phyloP scores from a whole-genome alignment of 2,329 filamentous ascomycete species.

The Ophiostoma himal-ulmi region DNA sequence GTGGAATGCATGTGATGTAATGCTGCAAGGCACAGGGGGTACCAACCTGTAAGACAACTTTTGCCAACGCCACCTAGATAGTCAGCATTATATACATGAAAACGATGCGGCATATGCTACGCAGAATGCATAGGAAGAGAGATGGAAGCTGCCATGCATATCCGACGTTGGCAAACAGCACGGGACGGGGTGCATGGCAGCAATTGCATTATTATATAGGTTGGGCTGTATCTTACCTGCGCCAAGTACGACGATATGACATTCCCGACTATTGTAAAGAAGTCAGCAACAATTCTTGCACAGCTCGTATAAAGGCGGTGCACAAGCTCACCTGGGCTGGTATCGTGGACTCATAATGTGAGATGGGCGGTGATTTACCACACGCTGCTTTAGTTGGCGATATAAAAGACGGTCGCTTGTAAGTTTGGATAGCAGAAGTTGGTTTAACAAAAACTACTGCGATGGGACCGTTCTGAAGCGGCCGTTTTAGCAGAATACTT shows the following conservation, averaged over 20 bases:
- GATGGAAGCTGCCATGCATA: slow-evolving; percentile 11
- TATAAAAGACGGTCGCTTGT: background rate
- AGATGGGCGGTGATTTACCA: background rate
- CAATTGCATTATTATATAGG: background rate
- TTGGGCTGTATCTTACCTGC: slow-evolving; percentile 52
- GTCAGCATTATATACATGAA: slow-evolving; percentile 4
- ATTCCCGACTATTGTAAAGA: slow-evolving; percentile 55
- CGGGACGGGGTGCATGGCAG: background rate
- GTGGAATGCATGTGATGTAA: slow-evolving; percentile 13
- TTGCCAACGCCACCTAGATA: slow-evolving; percentile 78
- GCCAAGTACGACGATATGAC: slow-evolving; percentile 76
- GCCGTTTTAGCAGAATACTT: background rate
- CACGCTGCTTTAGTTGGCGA: background rate
- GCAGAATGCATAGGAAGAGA: background rate
- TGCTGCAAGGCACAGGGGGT: slow-evolving; percentile 23
- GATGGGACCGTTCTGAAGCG: background rate
- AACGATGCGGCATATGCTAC: background rate
- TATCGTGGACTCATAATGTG: slow-evolving; percentile 11
- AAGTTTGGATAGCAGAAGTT: background rate
- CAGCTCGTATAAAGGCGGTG: background rate
- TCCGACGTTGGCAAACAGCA: background rate
- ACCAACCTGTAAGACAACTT: slow-evolving; percentile 80
- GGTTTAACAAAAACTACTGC: background rate
- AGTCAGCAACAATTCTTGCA: background rate
- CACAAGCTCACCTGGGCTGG: slow-evolving; percentile 4